phyloP scores from a whole-genome alignment of 2,329 filamentous ascomycete genomes.

The Diaporthe vexans region DNA sequence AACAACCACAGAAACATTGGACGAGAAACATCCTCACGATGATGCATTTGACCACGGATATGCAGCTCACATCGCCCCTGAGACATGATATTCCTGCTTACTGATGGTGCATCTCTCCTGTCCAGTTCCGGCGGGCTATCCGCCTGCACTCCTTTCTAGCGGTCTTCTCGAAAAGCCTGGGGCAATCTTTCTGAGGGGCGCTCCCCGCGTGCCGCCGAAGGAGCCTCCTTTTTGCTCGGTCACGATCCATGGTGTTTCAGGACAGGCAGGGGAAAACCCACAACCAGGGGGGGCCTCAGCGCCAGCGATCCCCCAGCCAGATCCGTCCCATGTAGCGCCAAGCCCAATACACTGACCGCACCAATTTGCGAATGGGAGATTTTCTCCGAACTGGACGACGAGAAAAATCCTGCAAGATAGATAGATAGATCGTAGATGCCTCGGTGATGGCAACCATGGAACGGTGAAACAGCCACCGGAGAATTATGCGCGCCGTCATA shows the following conservation, averaged over 20 bases:
- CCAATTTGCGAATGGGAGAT: slow-evolving; percentile 26
- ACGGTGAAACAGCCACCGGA: slow-evolving; percentile 2
- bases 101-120: background rate
- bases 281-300: slow-evolving; percentile 2
- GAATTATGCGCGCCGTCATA: background rate
- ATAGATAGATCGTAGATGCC: background rate
- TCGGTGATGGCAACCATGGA: background rate
- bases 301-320: slow-evolving; percentile 12
- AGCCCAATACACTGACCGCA: slow-evolving; percentile 14
- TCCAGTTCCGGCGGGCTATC: background rate
- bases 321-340: slow-evolving; percentile 26
- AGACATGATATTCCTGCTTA: background rate
- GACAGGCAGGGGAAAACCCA: slow-evolving; percentile 33
- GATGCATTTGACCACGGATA: background rate
- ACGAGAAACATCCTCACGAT: background rate
- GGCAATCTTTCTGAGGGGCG: slow-evolving; percentile 1
- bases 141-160: background rate
- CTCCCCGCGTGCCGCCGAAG: slow-evolving; percentile 32
- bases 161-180: slow-evolving; percentile 13
- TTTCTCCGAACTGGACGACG: slow-evolving; percentile 10
- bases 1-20: background rate
- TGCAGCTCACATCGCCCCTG: background rate
- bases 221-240: slow-evolving; percentile 38
- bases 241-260: slow-evolving; percentile 40
- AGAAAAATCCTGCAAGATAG: slow-evolving; percentile 6